Evolutionary conservation across 2,329 filamentous ascomycete species (phyloP).

Genomic region (Penicillium sp.): DNA sequence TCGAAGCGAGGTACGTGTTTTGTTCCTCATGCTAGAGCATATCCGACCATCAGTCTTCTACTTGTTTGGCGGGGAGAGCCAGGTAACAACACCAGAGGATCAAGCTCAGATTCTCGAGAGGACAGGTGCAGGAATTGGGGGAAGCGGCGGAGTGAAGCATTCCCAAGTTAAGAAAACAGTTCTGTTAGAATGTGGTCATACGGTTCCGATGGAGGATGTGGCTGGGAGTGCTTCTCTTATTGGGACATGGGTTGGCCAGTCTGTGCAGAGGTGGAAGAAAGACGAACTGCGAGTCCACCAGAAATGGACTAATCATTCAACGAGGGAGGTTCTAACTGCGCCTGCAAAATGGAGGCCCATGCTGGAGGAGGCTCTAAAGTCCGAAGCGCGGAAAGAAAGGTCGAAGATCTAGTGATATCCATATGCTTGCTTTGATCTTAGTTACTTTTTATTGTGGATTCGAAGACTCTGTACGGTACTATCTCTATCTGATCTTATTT

Average conservation of each 20-base stretch:
- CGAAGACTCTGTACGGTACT: too few relatives aligned
- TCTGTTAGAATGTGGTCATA: background rate
- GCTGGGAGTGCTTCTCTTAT: background rate
- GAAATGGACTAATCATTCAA: background rate
- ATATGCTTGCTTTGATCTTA: too few relatives aligned
- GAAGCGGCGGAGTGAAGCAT: conserved; percentile 15
- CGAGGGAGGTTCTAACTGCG: background rate
- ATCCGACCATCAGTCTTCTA: conserved; percentile 18
- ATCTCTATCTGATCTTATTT: too few relatives aligned
- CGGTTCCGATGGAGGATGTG: background rate
- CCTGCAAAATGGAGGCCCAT: background rate
- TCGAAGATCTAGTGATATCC: background rate
- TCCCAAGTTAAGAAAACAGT: background rate
- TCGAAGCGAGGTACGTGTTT: conserved; percentile 2
- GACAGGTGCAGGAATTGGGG: conserved; percentile 18
- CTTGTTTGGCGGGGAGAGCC: conserved; percentile 14
- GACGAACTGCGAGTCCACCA: background rate
- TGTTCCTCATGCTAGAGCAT: conserved; percentile 4
- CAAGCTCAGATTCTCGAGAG: conserved; percentile 11
- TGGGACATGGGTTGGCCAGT: background rate
- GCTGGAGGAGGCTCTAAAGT: background rate
- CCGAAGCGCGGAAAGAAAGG: background rate
- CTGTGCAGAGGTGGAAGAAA: background rate
- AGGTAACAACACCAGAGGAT: conserved; percentile 2
- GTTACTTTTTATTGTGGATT: too few relatives aligned